Base-by-base conservation (phyloP, 768 basidiomycete species). In the Sporobolomyces phaffii region DNA sequence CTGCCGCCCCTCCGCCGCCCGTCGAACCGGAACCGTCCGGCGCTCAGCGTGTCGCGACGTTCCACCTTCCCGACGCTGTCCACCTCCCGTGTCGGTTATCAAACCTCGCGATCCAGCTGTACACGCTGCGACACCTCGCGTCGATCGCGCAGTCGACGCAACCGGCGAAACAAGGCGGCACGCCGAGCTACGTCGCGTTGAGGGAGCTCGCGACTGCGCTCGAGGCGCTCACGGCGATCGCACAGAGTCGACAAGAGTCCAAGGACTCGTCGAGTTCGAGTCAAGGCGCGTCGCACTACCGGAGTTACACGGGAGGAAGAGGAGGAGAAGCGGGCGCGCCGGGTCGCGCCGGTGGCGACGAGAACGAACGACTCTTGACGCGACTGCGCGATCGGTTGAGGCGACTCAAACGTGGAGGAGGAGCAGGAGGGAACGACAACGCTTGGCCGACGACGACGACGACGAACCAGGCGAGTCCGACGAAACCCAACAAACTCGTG, bases 71-170 rank as follows among this genome's bases (percentile, higher is more conserved):
- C 57, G 69, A 70, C 51, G 45, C 53, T 17, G 29, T 70, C 17
- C 64, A 65, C 57, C 61, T 70, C n/a, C 69, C 69, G 13, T 44
- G 51, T 20, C 69, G 69, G 17, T 57, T 70, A 18, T 65, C 69
- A 3, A 49, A 40, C 22, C 50, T 65, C 51, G 69, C 69, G 3
- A 65, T 65, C 52, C 60, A 62, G 56, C 69, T 70, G 50, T 70
- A 62, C 69, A 59, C 69, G 7, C 64, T 70, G 5, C 64, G 69
- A 1, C 69, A 70, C 54, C 61, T 70, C 50, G 64, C 69, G 2
- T 52, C 51, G 20, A 70, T 70, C 57, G 69, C 69, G 22, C 64
- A 61, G 14, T 65, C 69, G 2, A 70, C 69, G 5, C 60, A 60
- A 33, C 69, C 69, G 0, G 43, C 60, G 28, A n/a, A 58, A 20